Conservation (phyloP, 805 yeast genomes). For the Teunomyces tritomae region DNA sequence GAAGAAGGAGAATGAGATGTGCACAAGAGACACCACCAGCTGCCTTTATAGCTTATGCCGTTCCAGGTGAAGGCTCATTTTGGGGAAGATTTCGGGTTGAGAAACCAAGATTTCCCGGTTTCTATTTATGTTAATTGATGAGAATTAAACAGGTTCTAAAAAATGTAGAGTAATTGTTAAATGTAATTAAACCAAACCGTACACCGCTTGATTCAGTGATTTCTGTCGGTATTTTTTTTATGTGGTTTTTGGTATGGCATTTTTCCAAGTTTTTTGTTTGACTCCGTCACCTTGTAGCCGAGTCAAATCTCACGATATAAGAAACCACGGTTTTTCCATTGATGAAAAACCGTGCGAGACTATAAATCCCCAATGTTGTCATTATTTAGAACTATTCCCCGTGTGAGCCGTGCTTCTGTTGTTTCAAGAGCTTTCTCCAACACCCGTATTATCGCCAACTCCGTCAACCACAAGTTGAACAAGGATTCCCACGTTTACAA, state of each 20-base stretch:
- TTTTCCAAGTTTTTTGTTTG: neutral
- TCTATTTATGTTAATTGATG: conserved; percentile 4
- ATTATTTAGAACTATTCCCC: conserved; percentile 1
- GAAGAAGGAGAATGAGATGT: neutral
- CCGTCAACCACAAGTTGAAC: conserved; percentile 34
- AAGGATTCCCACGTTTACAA: conserved; percentile 38
- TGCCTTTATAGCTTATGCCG: neutral
- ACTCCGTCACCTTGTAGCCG: conserved; percentile 1
- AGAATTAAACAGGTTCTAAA: neutral
- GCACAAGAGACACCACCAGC: neutral
- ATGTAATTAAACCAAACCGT: too few relatives aligned
- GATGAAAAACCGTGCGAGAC: neutral
- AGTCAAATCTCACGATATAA: conserved; percentile 1
- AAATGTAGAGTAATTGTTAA: too few relatives aligned
- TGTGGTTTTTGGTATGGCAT: neutral
- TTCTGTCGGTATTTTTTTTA: too few relatives aligned
- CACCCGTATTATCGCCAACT: conserved; percentile 17
- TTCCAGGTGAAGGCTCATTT: neutral
- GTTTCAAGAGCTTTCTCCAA: conserved; percentile 9
- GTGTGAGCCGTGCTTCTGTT: conserved; percentile 1
- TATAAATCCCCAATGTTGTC: neutral
- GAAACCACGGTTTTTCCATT: neutral
- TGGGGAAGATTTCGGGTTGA: neutral
- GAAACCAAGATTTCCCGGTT: neutral
- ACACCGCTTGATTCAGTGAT: too few relatives aligned